phyloP scores from a whole-genome alignment of 2,329 filamentous ascomycete genomes.

The Fusarium piperis region DNA sequence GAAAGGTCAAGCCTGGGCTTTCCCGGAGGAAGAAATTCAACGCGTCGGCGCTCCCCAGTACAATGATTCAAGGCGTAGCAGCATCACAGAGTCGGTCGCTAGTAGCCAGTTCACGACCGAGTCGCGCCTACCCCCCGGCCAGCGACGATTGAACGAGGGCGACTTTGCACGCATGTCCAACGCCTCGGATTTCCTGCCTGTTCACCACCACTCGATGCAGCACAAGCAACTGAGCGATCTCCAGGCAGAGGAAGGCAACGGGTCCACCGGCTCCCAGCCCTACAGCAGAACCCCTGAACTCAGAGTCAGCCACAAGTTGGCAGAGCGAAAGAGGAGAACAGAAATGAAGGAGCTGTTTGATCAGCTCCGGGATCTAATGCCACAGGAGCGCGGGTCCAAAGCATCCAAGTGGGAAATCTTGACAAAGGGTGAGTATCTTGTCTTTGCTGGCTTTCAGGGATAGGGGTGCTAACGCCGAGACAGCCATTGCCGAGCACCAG shows the following conservation, averaged over 20 bases:
- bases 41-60: slow-evolving; percentile 60
- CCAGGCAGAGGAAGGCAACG: slow-evolving; percentile 64
- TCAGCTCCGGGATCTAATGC: slow-evolving; percentile 79
- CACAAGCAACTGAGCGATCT: slow-evolving; percentile 77
- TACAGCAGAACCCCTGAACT: slow-evolving; percentile 87
- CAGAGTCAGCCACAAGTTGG: slow-evolving; percentile 84
- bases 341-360: slow-evolving; percentile 93
- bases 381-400: slow-evolving; percentile 83
- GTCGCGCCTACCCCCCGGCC: slow-evolving; percentile 75
- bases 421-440: slow-evolving; percentile 73
- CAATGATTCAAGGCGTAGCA: slow-evolving; percentile 76
- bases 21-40: slow-evolving; percentile 76
- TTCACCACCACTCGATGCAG: slow-evolving; percentile 81
- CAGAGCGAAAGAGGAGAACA: slow-evolving; percentile 82
- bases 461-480: slow-evolving; percentile 16
- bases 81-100: slow-evolving; percentile 79
- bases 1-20: slow-evolving; percentile 86
- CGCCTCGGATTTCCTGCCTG: slow-evolving; percentile 65
- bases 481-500: slow-evolving; percentile 71
- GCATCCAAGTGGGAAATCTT: slow-evolving; percentile 91
- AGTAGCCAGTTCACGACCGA: slow-evolving; percentile 83
- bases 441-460: not conserved
- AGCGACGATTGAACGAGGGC: slow-evolving; percentile 75
- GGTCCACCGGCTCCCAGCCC: slow-evolving; percentile 70
- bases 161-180: slow-evolving; percentile 62